Evolutionary conservation across 306 rosid genomes (phyloP), one percentile per base, ranked within the genome.

Genomic region (Cucurbita argyrosperma): DNA sequence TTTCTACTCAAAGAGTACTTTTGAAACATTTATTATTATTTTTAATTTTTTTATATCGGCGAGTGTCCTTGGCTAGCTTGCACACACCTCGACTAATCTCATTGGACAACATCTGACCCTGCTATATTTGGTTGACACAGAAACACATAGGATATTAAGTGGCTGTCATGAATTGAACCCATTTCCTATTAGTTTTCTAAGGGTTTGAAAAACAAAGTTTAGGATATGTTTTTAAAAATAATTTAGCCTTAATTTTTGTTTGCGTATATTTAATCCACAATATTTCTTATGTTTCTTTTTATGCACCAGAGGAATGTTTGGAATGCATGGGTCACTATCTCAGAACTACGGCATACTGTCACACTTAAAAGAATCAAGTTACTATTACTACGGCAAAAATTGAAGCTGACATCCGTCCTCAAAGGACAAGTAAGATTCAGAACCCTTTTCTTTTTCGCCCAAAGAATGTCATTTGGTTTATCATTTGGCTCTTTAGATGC

Each of bases 321-420:
- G 99, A 91, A 95, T 85, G 97, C 96, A 63, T 95, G 97, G 99
- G 97, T 91, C 74, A 84, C 96, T 63, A 95, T 85, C 71, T 95
- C 99, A 64, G 99, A 95, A 79, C 90, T 95, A 50, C 91, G 97
- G 75, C 97, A 95, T 77, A 84, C 91, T 71, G 99, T 95, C 82
- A 95, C 96, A 47, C 99, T 91, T 65, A 95, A 88, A 87, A 86
- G 96, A 85, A 86, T 95, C 91, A 95, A 95, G 87, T 86, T 95
- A 76, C 82, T 95, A 59, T 82, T 95, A 83, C 76, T 95, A 86
- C 87, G 96, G 85, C 92, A 89, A 83, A 95, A 95, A 57, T 83
- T 95, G 88, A 95, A 91, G 96, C 84, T 95, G 72, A 85, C 97
- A 78, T 87, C 92, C 79, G 86, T 95, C 83, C 88, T 95, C 79